Conservation (phyloP, 345 rosid genomes). For the Hibiscus trionum region DNA sequence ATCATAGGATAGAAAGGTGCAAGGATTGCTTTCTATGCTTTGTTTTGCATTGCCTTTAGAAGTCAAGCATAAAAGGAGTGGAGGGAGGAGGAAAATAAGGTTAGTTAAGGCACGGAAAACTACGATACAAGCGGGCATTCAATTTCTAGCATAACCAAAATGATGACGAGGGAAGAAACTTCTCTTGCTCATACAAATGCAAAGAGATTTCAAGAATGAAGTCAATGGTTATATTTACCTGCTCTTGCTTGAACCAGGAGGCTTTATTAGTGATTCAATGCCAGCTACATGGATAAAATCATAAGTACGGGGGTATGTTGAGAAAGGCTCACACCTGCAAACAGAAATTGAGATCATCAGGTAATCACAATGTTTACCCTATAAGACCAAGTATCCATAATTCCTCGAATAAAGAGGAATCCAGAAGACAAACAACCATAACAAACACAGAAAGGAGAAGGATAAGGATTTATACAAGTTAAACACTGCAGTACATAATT, state of each 20-base stretch:
- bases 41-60: not conserved
- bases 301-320: constrained; percentile 94
- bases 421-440: not conserved
- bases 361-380: constrained; percentile 3
- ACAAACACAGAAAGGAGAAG: not conserved
- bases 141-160: constrained; percentile 1
- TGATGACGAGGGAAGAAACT: not conserved
- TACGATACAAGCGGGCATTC: constrained; percentile 18
- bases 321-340: constrained; percentile 95
- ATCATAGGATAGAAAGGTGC: not conserved
- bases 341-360: constrained; percentile 15
- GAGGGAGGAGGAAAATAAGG: not conserved
- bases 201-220: not conserved
- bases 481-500: not conserved
- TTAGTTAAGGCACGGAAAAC: not conserved
- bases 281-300: constrained; percentile 85
- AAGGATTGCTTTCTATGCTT: not conserved
- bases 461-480: not conserved
- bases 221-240: constrained; percentile 1
- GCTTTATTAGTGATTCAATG: constrained; percentile 64
- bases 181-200: not conserved
- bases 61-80: not conserved
- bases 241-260: constrained; percentile 37
- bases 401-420: not conserved
- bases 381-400: not conserved